Evolutionary conservation across 805 yeast genomes (phyloP).

Genomic region (Ogataea saltuana): DNA sequence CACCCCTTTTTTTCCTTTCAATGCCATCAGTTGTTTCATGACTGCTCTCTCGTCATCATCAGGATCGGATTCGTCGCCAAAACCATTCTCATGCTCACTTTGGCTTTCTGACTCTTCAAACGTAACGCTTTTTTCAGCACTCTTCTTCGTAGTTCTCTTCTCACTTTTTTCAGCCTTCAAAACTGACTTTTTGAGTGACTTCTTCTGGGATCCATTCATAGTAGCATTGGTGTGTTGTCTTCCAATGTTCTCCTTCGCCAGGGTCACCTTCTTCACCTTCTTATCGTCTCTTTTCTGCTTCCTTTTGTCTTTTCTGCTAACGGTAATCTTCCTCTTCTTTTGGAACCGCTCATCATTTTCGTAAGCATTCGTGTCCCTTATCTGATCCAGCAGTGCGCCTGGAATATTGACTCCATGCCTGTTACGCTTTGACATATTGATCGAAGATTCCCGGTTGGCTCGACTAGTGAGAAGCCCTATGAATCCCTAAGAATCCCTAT

Average conservation of each 20-base stretch:
- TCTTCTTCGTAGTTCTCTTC: neutral
- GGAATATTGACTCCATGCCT: constrained; percentile 43
- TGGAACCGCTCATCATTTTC: constrained; percentile 35
- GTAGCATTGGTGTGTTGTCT: neutral
- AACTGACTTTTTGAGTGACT: constrained; percentile 3
- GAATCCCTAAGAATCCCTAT: too few relatives aligned
- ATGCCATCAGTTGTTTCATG: constrained; percentile 67
- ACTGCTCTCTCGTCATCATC: constrained; percentile 44
- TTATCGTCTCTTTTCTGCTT: constrained; percentile 39
- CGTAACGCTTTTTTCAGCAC: constrained; percentile 20
- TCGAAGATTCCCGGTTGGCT: too few relatives aligned
- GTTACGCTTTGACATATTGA: constrained; percentile 23
- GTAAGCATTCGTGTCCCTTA: constrained; percentile 38
- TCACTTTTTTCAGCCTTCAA: neutral
- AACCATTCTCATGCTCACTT: constrained; percentile 15
- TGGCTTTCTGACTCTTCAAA: constrained; percentile 5
- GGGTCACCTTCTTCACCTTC: constrained; percentile 25
- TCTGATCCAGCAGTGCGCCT: constrained; percentile 43
- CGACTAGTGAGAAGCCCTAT: constrained; percentile 2
- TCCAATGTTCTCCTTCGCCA: constrained; percentile 15
- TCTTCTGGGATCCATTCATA: too few relatives aligned
- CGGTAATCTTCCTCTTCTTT: constrained; percentile 28
- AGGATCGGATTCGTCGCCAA: too few relatives aligned
- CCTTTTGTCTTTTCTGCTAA: constrained; percentile 40
- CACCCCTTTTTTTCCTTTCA: constrained; percentile 42